Evolutionary conservation across 257 asterid species (phyloP), one percentile per base, ranked within the genome.

Genomic region (Solanum piurae): DNA sequence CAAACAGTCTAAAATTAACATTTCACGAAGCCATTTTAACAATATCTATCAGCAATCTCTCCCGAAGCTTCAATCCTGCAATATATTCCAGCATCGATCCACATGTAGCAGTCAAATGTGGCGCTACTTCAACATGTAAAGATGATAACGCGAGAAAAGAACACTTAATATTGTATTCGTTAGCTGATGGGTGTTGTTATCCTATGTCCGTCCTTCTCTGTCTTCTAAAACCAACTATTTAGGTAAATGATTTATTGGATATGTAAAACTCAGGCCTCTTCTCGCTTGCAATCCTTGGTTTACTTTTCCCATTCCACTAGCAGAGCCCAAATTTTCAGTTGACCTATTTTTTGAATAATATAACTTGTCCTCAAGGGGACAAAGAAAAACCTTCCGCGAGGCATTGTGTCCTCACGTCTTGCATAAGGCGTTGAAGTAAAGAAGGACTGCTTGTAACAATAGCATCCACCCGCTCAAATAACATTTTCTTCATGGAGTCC

Each of bases 361-460:
- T 49, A 82, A 29, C 27, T 37, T 73, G 88, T 86, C 36, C 64
- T 88, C 89, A 86, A 38, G 90, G 55, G 44, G 89, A 88, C 89
- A 89, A 84, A n/a, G 94, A 91, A 87, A 92, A 94, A 52, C 98
- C 99, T 49, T 92, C 92, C 90, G 92, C 91, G n/a, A 93, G 92
- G 91, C 99, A 95, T 73, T 91, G 90, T 36, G 91, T 91, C 90
- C 90, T 93, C 20, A 58, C 44, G 44, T 92, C 95, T 73, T 93
- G 95, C 98, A 96, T 95, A 69, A 95, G 91, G 58, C 92, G 95
- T 89, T 92, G 98, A 31, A 96, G 93, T 91, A 93, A 86, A 75
- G 94, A 77, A 29, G 99, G 99, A 88, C 95, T 93, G 89, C 98
- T 91, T 5, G 99, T 95, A 44, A 96, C 94, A 72, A 96, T 93